Percentiles rank a stretch among this genome's conserved stretches.
Evolutionary conservation across 2,329 filamentous ascomycete species (phyloP).

Genomic region (Fusarium protoensiforme): DNA sequence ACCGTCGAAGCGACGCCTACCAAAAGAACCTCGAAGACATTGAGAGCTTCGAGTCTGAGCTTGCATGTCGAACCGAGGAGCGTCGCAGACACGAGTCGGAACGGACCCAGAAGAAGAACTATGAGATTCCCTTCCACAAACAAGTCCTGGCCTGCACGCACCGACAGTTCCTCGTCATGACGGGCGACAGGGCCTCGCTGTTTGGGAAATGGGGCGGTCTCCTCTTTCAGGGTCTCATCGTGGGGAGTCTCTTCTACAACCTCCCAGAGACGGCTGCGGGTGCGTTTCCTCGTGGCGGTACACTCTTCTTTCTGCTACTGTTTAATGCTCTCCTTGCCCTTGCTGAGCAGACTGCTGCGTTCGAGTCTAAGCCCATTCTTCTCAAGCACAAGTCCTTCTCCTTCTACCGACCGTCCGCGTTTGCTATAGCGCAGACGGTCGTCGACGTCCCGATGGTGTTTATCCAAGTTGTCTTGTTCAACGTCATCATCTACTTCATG

Average conservation of each 20-base stretch:
- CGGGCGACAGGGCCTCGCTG: slow-evolving; percentile 79
- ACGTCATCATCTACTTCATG: slow-evolving; percentile 82
- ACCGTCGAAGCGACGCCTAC: slow-evolving; percentile 71
- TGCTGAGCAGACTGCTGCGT: slow-evolving; percentile 76
- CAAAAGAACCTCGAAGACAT: slow-evolving; percentile 71
- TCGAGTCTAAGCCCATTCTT: slow-evolving; percentile 71
- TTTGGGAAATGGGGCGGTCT: slow-evolving; percentile 86
- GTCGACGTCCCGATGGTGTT: slow-evolving; percentile 72
- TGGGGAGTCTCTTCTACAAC: slow-evolving; percentile 83
- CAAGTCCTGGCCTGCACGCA: slow-evolving; percentile 78
- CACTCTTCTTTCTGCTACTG: slow-evolving; percentile 63
- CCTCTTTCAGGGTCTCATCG: slow-evolving; percentile 77
- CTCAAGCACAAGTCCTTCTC: slow-evolving; percentile 78
- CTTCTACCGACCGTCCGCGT: slow-evolving; percentile 71
- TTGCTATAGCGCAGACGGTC: slow-evolving; percentile 67
- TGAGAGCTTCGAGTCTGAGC: slow-evolving; percentile 71
- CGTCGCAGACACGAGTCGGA: slow-evolving; percentile 71
- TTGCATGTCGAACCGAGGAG: slow-evolving; percentile 57
- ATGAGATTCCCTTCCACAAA: slow-evolving; percentile 79
- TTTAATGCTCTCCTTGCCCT: slow-evolving; percentile 75
- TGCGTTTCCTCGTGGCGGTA: slow-evolving; percentile 68
- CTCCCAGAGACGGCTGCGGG: slow-evolving; percentile 68
- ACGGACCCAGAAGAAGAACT: slow-evolving; percentile 74
- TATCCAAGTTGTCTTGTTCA: slow-evolving; percentile 74
- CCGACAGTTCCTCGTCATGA: slow-evolving; percentile 82